phyloP scores from a whole-genome alignment of 192 early-diverging fungal genomes.

The Cladochytrium replicatum region DNA sequence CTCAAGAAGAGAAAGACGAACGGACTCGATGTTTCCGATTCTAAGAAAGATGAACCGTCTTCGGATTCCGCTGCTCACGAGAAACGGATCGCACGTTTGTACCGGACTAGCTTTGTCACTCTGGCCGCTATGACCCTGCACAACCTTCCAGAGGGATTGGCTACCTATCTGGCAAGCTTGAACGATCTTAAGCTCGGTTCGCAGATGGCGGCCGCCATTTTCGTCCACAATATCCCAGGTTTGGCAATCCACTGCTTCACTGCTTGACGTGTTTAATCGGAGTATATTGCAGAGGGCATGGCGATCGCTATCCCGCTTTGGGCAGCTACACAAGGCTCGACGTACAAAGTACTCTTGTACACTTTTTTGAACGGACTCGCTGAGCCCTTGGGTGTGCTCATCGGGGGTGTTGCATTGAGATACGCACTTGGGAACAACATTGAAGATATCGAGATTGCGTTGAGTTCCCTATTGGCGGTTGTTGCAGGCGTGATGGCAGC shows the following conservation, averaged over 20 bases:
- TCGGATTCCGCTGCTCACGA: neutral
- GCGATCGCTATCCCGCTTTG: conserved; percentile 46
- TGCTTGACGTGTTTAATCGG: conserved; percentile 5
- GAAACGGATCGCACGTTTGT: conserved; percentile 10
- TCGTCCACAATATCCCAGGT: conserved; percentile 37
- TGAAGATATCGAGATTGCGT: neutral
- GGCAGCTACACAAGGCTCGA: conserved; percentile 27
- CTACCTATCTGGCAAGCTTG: conserved; percentile 37
- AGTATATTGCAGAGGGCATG: conserved; percentile 34
- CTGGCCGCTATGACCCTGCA: conserved; percentile 38
- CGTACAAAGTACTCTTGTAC: conserved; percentile 27
- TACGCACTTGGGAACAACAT: conserved; percentile 17
- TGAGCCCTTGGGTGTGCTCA: conserved; percentile 37
- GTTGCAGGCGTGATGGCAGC: conserved; percentile 45
- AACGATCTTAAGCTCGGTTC: conserved; percentile 30
- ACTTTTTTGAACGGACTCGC: conserved; percentile 42
- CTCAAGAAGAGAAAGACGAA: neutral
- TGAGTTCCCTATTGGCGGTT: conserved; percentile 31
- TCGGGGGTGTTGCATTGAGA: conserved; percentile 25
- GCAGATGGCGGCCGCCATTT: conserved; percentile 39
- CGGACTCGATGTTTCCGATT: neutral
- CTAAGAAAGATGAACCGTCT: neutral
- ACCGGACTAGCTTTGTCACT: conserved; percentile 35
- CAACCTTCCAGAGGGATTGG: conserved; percentile 44
- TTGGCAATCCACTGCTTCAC: neutral